These are phyloP conservation scores for Petunia hybrid DNA, from an alignment of 305 asterid species.

Conservation along the genomic window DNA sequence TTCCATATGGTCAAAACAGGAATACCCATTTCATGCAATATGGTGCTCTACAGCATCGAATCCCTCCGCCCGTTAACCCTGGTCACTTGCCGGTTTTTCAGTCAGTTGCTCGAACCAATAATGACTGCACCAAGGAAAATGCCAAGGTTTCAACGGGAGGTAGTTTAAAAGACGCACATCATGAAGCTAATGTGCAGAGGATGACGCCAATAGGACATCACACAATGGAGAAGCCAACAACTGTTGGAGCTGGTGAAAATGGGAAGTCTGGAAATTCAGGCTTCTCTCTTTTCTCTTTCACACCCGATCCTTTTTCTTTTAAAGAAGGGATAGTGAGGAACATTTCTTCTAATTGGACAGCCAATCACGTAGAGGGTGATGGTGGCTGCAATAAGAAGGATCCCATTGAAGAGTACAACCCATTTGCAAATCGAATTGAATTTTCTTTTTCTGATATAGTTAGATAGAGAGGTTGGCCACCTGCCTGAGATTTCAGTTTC, in stretches of 20 bases:
- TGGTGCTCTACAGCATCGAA: conserved; percentile 65
- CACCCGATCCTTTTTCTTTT: conserved; percentile 53
- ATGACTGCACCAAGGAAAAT: conserved; percentile 52
- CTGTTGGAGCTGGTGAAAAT: conserved; percentile 47
- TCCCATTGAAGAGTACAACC: conserved; percentile 80
- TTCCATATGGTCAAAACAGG: conserved; percentile 74
- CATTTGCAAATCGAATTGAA: conserved; percentile 87
- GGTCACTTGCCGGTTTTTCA: conserved; percentile 66
- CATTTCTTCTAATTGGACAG: conserved; percentile 45
- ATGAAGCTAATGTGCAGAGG: conserved; percentile 41
- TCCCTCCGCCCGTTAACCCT: conserved; percentile 52
- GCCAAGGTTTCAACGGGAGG: conserved; percentile 49
- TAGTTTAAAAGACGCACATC: conserved; percentile 46
- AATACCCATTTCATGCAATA: conserved; percentile 70
- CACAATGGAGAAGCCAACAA: conserved; percentile 45
- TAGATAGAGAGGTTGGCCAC: conserved; percentile 45
- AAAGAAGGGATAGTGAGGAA: conserved; percentile 52
- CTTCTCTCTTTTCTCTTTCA: conserved; percentile 89
- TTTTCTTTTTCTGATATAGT: conserved; percentile 75
- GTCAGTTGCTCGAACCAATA: conserved; percentile 62
- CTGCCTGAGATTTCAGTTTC: conserved; percentile 44
- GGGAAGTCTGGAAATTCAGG: conserved; percentile 56
- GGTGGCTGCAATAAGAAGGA: conserved; percentile 60
- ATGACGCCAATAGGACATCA: conserved; percentile 44
- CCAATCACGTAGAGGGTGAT: conserved; percentile 45